Evolutionary conservation across 2,329 filamentous ascomycete species (phyloP), one percentile per base, ranked within the genome.

Genomic region (Karstenula rhodostoma): DNA sequence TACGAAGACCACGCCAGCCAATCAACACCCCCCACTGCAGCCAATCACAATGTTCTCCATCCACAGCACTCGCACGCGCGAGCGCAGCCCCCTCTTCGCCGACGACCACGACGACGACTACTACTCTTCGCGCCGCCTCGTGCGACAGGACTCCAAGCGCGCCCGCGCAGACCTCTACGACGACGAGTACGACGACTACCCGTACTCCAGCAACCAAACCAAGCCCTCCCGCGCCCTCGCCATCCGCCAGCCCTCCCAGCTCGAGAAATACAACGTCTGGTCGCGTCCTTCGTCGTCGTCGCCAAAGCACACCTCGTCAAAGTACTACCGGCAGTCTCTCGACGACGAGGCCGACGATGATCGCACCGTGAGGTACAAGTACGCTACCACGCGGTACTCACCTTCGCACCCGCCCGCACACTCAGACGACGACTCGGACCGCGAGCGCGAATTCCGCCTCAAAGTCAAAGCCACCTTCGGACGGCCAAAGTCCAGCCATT

Each of bases 201-300:
- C 72, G 44, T 71, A 71, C 50, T 68, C 71, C 58, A 61, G 60
- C 32, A 63, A 66, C 56, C 63, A 60, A 10, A 58, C 50, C 40
- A 63, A 68, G 51, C 56, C 66, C n/a, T 73, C 69, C 8, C 71
- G 69, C 44, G 67, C 72, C 52, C 63, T 74, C 12, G 70, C 70
- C 43, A 60, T 71, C 43, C 72, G 68, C 56, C 65, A 69, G 35
- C 70, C 74, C 50, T 67, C 64, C 51, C 66, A 69, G 50, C 64
- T 74, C 19, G 71, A 75, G 59, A 73, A 74, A 55, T 76, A 73
- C 66, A 74, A 74, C 58, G 63, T 76, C 64, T 74, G 70, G 68
- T 68, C 65, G 19, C 37, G 46, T 6, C 59, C 32, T 13, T 52
- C 48, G 19, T 19, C 51, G 29, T 43, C 55, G 15, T 19, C 51